Base-by-base conservation (phyloP, 805 yeast species). In the Kregervanrija fluxuum region DNA sequence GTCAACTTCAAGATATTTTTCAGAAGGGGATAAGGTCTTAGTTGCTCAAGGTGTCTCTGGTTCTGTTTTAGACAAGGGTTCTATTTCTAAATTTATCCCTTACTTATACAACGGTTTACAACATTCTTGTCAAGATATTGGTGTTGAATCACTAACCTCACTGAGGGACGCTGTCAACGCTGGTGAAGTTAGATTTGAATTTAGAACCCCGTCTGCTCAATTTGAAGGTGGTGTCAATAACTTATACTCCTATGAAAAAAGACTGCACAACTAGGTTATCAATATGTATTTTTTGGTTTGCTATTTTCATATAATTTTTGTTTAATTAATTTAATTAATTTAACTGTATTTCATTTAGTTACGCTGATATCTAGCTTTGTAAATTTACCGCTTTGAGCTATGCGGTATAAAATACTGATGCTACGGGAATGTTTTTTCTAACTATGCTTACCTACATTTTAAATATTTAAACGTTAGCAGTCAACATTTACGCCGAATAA, bases 31-130 rank as follows among this genome's bases (percentile, higher is more conserved):
- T 70, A 74, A 84, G 60, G 98, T 93, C 53, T 79, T 93, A 54
- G 99, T 93, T 55, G 99, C 99, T 45, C 99, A 93, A 75, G 99
- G 99, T 78, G 99, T 93, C 55, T 78, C 95, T 50, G 99, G 99
- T 59, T 75, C 95, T 34, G 99, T 93, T 59, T 82, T 89, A 56
- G 99, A 93, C 74, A 87, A 91, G 69, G 99, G 99, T 59, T 89
- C 97, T 37, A 75, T 93, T 65, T 80, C 80, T 65, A 93, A 91
- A 72, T 93, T 89, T 64, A 71, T 93, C 54, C 99, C 99, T 55
- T 93, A 93, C 75, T 73, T 93, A 67, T 85, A 74, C 79, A 82
- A 85, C 58, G 99, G 99, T 69, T 77, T 93, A 64, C 97, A 93
- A 77, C 99, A 93, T 69, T 91, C 99, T 64, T 85, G 95, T 68